Conservation (phyloP, 257 asterid genomes). For the Sherardia arvensis region DNA sequence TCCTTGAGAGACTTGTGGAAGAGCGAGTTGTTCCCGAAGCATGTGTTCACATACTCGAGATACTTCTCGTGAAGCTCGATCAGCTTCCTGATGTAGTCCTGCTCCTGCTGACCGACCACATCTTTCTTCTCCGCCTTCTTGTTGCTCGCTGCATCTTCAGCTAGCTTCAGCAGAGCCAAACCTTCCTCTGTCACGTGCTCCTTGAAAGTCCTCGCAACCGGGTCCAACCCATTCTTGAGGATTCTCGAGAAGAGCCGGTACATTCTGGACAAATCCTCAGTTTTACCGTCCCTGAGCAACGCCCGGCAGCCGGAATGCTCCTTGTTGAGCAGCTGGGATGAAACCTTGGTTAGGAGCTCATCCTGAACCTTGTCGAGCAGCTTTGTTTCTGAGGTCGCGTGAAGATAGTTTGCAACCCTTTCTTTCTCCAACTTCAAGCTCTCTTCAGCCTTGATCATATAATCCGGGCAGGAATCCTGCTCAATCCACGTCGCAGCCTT, state of each 20-base stretch:
- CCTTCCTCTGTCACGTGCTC: neutral
- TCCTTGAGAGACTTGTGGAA: neutral
- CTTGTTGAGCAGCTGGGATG: neutral
- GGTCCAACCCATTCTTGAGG: neutral
- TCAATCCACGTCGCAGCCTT: slow-evolving; percentile 40
- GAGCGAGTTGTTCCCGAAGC: neutral
- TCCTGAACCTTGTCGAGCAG: slow-evolving; percentile 77
- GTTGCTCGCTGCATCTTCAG: neutral
- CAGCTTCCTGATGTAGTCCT: neutral
- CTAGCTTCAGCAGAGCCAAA: neutral
- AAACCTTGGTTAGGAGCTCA: neutral
- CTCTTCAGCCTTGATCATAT: slow-evolving; percentile 65
- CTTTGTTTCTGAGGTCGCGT: slow-evolving; percentile 80
- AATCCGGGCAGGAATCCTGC: slow-evolving; percentile 83
- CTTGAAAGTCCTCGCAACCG: neutral
- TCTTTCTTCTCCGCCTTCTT: too few relatives aligned
- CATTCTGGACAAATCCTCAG: neutral
- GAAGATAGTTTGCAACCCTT: slow-evolving; percentile 85
- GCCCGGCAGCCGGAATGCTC: neutral
- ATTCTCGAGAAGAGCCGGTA: neutral
- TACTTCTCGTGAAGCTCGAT: neutral
- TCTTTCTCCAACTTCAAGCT: slow-evolving; percentile 73
- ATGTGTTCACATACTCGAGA: neutral
- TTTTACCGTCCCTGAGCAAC: neutral
- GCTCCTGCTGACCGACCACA: too few relatives aligned